Percentiles rank a stretch among this genome's conserved stretches.
phyloP scores from a whole-genome alignment of 2,329 filamentous ascomycete species.

The Botryotinia narcissicola region DNA sequence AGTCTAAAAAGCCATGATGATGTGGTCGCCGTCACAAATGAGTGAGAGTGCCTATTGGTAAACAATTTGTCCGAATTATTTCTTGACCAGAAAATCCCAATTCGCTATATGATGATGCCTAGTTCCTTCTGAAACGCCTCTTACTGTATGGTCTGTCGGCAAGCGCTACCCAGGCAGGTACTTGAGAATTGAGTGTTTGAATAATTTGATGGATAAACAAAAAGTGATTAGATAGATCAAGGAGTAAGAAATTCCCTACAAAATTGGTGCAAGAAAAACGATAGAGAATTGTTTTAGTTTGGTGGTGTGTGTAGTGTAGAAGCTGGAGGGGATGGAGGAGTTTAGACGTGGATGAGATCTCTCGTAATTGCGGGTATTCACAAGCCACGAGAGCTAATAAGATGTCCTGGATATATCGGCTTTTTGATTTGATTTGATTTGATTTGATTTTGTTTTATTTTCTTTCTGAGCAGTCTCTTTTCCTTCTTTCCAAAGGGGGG shows the following conservation, averaged over 20 bases:
- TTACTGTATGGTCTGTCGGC: neutral
- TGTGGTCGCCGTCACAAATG: slow-evolving; percentile 22
- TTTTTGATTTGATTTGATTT: neutral
- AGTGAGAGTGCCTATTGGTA: slow-evolving; percentile 1
- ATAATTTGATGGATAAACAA: neutral
- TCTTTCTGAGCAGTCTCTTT: neutral
- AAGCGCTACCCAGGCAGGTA: slow-evolving; percentile 4
- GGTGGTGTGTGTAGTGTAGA: neutral
- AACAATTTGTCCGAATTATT: neutral
- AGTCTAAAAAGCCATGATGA: slow-evolving; percentile 33
- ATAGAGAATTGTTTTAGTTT: neutral
- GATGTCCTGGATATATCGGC: neutral
- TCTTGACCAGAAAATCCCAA: neutral
- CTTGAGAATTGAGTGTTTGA: neutral
- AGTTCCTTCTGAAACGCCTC: slow-evolving; percentile 20
- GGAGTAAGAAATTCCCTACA: neutral
- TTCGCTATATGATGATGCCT: slow-evolving; percentile 15
- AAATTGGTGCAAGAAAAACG: neutral
- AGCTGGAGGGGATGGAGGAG: neutral
- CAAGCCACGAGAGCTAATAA: slow-evolving; percentile 1
- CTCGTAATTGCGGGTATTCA: slow-evolving; percentile 13
- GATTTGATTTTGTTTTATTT: neutral
- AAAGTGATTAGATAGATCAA: neutral
- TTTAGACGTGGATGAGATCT: slow-evolving; percentile 7
- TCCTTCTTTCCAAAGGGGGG: neutral